Conservation (phyloP, 2,329 filamentous ascomycete genomes). For the Fusarium nygamai region DNA sequence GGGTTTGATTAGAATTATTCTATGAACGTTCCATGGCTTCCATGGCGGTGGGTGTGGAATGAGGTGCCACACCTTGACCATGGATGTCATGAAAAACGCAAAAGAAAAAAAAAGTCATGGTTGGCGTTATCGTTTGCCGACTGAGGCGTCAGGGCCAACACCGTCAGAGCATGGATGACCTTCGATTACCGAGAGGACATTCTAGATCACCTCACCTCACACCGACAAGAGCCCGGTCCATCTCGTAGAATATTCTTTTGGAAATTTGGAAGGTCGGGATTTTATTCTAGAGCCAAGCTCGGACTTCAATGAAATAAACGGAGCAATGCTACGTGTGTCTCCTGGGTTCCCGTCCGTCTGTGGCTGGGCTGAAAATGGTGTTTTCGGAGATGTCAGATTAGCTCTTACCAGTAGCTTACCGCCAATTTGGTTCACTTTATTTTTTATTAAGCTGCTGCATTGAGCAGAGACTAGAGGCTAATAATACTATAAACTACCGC, state of each 20-base stretch:
- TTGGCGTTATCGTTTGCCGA: constrained; percentile 15
- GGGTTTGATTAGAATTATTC: constrained; percentile 17
- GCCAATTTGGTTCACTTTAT: constrained; percentile 31
- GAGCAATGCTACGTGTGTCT: constrained; percentile 10
- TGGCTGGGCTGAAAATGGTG: constrained; percentile 18
- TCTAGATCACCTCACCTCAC: constrained; percentile 16
- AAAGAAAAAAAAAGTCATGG: neutral
- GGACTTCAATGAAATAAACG: constrained; percentile 11
- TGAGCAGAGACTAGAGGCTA: neutral
- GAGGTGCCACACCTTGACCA: constrained; percentile 3
- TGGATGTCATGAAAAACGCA: neutral
- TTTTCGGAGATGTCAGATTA: constrained; percentile 7
- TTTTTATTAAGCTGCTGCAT: constrained; percentile 18
- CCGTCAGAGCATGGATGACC: constrained; percentile 11
- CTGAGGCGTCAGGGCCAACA: constrained; percentile 28
- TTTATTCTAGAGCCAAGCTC: constrained; percentile 36
- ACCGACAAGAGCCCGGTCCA: constrained; percentile 25
- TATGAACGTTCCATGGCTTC: constrained; percentile 8
- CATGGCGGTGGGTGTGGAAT: neutral
- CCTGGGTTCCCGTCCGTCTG: neutral
- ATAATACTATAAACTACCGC: neutral
- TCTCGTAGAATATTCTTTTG: constrained; percentile 23
- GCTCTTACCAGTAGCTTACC: constrained; percentile 31
- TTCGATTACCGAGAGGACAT: constrained; percentile 30
- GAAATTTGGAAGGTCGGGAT: constrained; percentile 23